Conservation (phyloP, 768 basidiomycete genomes). For the Filobasidium wieringae region DNA sequence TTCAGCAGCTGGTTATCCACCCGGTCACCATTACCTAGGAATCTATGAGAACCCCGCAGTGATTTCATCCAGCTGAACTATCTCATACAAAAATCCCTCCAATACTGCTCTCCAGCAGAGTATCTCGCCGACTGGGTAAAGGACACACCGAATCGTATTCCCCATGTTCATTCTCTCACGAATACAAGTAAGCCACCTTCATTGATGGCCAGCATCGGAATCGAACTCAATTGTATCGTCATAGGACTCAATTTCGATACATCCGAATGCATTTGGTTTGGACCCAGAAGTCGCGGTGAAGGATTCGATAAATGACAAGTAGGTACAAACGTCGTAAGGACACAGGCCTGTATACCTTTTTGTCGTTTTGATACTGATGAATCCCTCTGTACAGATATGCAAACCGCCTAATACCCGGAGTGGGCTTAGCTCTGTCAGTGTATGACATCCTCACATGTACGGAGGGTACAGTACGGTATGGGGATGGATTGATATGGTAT, state of each 20-base stretch:
- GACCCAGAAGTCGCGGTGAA: constrained; percentile 68
- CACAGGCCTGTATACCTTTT: background rate
- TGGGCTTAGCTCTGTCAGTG: constrained; percentile 79
- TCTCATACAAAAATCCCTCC: too few species aligned
- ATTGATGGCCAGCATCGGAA: background rate
- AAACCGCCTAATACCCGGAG: constrained; percentile 65
- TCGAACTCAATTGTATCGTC: background rate
- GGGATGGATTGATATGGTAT: constrained; percentile 90
- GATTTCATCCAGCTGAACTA: too few species aligned
- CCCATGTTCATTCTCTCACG: background rate
- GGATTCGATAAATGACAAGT: constrained; percentile 79
- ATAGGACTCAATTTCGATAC: constrained; percentile 83
- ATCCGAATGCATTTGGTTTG: constrained; percentile 69
- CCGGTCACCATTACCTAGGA: too few species aligned
- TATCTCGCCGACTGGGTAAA: too few species aligned
- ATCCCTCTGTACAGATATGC: constrained; percentile 50
- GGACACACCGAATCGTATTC: too few species aligned
- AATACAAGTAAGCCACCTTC: background rate
- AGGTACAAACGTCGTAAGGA: background rate
- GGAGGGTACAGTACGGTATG: constrained; percentile 86
- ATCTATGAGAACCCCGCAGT: too few species aligned
- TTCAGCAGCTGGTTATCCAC: too few species aligned
- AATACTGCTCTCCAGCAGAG: too few species aligned
- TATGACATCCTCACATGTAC: constrained; percentile 77
- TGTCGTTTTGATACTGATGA: background rate